These are phyloP conservation scores for Bryoerythrophyllum caledonicum DNA, from an alignment of 225 moss, liverwort and hornwort species.

Conservation along the genomic window DNA sequence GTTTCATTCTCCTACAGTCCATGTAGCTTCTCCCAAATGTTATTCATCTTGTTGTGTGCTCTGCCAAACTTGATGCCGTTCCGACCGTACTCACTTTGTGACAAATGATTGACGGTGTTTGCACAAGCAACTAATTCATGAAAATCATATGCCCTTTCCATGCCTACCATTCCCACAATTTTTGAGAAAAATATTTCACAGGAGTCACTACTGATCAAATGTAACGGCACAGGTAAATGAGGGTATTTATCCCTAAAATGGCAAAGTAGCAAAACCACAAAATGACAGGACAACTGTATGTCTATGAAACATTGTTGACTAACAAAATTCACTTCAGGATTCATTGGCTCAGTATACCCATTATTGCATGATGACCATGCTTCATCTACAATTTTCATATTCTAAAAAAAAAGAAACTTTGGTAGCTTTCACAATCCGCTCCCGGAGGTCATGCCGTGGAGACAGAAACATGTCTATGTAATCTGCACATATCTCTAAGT, in stretches of 20 bases:
- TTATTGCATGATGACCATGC: background rate
- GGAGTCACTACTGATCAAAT: too few relatives aligned
- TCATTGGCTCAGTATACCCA: background rate
- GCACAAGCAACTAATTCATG: background rate
- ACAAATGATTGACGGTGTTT: background rate
- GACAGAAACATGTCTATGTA: background rate
- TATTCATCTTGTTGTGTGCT: too few relatives aligned
- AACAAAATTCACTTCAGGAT: background rate
- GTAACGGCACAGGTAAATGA: too few relatives aligned
- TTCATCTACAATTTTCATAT: background rate
- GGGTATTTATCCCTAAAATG: too few relatives aligned
- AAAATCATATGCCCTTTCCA: conserved; percentile 16
- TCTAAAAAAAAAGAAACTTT: background rate
- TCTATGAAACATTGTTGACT: background rate
- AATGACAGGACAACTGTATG: too few relatives aligned
- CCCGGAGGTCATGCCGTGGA: background rate
- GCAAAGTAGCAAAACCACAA: too few relatives aligned
- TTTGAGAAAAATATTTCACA: conserved; percentile 10
- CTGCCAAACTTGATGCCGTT: background rate
- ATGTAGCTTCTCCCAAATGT: background rate
- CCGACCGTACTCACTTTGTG: background rate
- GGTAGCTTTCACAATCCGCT: rapidly evolving
- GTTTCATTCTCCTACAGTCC: rapidly evolving
- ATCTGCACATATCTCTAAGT: background rate
- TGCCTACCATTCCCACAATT: background rate